Evolutionary conservation across 164 flowering plant species (phyloP).

Genomic region (Macadamia tetraphylla): DNA sequence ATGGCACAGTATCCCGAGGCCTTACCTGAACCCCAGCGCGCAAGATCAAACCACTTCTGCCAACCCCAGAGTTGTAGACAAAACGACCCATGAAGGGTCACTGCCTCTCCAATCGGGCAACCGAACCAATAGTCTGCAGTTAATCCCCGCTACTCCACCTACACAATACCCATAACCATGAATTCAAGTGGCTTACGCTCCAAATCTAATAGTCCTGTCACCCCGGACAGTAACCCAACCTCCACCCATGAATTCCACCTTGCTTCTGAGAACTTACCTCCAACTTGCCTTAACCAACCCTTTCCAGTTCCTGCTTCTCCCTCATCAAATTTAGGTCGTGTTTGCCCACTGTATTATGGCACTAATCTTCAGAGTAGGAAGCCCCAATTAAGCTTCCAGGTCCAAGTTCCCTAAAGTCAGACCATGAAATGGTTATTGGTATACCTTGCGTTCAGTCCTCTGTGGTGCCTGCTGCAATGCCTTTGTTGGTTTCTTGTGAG

Average conservation of each 20-base stretch:
- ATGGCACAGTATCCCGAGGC: too few relatives aligned
- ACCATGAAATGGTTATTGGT: conserved; percentile 30
- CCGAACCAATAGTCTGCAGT: conserved; percentile 9
- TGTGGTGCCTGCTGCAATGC: conserved; percentile 25
- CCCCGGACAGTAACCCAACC: not conserved
- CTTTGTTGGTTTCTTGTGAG: conserved; percentile 23
- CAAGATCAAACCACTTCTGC: too few relatives aligned
- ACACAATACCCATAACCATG: conserved; percentile 12
- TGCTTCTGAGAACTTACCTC: conserved; percentile 20
- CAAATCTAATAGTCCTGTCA: not conserved
- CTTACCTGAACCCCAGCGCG: too few relatives aligned
- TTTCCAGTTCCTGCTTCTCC: conserved; percentile 11
- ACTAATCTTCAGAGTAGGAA: conserved; percentile 19
- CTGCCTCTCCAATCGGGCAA: conserved; percentile 5
- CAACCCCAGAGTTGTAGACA: too few relatives aligned
- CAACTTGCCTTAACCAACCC: conserved; percentile 16
- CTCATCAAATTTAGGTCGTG: conserved; percentile 30
- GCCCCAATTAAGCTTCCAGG: not conserved
- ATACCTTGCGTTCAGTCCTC: conserved; percentile 31
- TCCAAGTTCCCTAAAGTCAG: conserved; percentile 9
- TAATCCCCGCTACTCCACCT: conserved; percentile 5
- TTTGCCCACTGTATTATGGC: conserved; percentile 66
- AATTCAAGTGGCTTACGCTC: conserved; percentile 13
- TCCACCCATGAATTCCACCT: conserved; percentile 19
- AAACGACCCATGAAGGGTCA: too few relatives aligned